A percentile compares a stretch with the other conserved stretches of the same genome.
These are phyloP conservation scores for Phaffomyces thermotolerans DNA, from an alignment of 805 yeast species.

Conservation along the genomic window DNA sequence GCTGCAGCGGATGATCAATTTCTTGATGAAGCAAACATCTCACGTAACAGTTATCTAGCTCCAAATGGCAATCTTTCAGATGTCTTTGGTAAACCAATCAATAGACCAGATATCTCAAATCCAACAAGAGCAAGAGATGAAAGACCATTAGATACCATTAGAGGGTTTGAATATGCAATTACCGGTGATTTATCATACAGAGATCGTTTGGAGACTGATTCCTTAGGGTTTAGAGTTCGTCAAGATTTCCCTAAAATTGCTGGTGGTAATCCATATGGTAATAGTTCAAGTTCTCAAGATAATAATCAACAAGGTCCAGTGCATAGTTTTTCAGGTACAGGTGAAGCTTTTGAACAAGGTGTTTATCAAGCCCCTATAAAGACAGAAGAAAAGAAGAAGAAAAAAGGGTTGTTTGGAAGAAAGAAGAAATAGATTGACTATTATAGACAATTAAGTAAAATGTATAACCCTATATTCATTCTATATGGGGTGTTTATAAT, in stretches of 20 bases:
- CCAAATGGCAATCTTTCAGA: conserved; percentile 52
- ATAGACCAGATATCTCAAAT: conserved; percentile 78
- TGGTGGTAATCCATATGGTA: conserved; percentile 28
- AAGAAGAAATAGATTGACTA: conserved; percentile 32
- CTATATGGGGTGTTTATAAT: no score
- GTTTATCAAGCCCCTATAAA: conserved; percentile 53
- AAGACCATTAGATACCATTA: conserved; percentile 92
- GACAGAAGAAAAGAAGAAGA: conserved; percentile 44
- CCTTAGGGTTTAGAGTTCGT: conserved; percentile 83
- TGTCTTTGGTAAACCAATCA: conserved; percentile 78
- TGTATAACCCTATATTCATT: conserved; percentile 17
- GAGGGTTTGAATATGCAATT: conserved; percentile 89
- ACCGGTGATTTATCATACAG: conserved; percentile 79
- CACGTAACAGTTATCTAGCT: conserved; percentile 26
- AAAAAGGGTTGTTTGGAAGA: conserved; percentile 76
- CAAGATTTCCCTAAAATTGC: conserved; percentile 57
- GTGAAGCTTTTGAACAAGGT: conserved; percentile 43
- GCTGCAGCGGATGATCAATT: conserved; percentile 21
- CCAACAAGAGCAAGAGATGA: conserved; percentile 93
- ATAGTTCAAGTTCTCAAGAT: conserved; percentile 16
- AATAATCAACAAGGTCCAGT: conserved; percentile 19
- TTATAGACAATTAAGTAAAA: not conserved
- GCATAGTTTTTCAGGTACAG: conserved; percentile 21
- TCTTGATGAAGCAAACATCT: conserved; percentile 19
- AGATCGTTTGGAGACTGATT: conserved; percentile 72